Conservation (phyloP, 2,329 filamentous ascomycete species). For the Fusarium veterinarium region DNA sequence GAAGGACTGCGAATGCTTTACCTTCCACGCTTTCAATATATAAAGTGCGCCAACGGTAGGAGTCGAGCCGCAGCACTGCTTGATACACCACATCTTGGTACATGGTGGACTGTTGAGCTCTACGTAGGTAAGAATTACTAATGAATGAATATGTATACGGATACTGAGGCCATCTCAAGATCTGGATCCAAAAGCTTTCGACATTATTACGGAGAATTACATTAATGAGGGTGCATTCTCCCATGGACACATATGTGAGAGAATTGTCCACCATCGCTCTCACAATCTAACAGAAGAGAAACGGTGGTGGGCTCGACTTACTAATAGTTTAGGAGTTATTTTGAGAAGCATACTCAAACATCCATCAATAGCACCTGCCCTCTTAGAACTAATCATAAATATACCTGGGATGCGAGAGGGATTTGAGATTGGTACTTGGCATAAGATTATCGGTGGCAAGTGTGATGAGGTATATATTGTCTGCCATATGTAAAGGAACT, state of each 20-base stretch:
- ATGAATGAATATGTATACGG: not conserved
- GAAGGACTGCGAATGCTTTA: not conserved
- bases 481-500: not conserved
- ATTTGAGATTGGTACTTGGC: constrained; percentile 1
- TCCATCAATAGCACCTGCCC: not conserved
- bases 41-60: not conserved
- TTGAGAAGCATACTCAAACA: constrained; percentile 2
- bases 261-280: not conserved
- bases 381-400: not conserved
- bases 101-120: constrained; percentile 10
- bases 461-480: not conserved
- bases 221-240: constrained; percentile 1
- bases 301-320: constrained; percentile 3
- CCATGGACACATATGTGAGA: constrained; percentile 1
- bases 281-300: not conserved
- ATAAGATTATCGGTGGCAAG: constrained; percentile 2
- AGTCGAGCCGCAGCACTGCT: constrained; percentile 2
- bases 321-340: not conserved
- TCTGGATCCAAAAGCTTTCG: not conserved
- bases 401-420: constrained; percentile 4
- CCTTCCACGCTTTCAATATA: not conserved
- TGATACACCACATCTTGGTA: not conserved
- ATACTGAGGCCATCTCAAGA: not conserved
- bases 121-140: not conserved
- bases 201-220: not conserved